Evolutionary conservation across 2,329 filamentous ascomycete genomes (phyloP).

Genomic region (Colletotrichum sp.): DNA sequence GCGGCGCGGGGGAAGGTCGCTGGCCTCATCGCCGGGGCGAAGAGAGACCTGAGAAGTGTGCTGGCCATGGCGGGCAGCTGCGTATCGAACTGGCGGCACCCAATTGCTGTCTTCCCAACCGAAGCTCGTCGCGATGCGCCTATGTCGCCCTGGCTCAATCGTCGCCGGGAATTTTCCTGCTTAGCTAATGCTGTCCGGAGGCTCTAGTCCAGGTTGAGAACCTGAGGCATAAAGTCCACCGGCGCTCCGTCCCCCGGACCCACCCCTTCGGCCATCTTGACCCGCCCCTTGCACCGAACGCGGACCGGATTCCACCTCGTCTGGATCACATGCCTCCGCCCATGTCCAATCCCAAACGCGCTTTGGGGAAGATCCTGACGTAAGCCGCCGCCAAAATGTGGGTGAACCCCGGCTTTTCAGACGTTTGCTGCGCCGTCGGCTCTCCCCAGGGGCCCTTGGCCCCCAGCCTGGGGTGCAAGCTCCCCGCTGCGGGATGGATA

Average conservation of each 20-base stretch:
- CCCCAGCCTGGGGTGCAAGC: neutral
- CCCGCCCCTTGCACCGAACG: neutral
- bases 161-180: neutral
- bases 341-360: neutral
- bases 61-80: slow-evolving; percentile 30
- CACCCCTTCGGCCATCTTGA: slow-evolving; percentile 3
- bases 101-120: slow-evolving; percentile 1
- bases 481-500: slow-evolving; percentile 25
- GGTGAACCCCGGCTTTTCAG: slow-evolving; percentile 3
- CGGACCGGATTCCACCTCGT: neutral
- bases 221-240: neutral
- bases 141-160: neutral
- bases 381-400: slow-evolving; percentile 3
- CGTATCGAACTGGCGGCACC: neutral
- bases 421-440: neutral
- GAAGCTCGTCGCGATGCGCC: neutral
- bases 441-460: neutral
- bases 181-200: neutral
- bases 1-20: slow-evolving; percentile 17
- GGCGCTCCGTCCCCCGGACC: slow-evolving; percentile 12
- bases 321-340: slow-evolving; percentile 16
- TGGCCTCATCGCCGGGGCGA: slow-evolving; percentile 32
- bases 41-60: slow-evolving; percentile 37
- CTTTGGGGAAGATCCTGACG: slow-evolving; percentile 11
- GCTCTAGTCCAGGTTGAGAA: neutral